Base-by-base conservation (phyloP, 2,329 filamentous ascomycete species). In the Phialophora chinensis region DNA sequence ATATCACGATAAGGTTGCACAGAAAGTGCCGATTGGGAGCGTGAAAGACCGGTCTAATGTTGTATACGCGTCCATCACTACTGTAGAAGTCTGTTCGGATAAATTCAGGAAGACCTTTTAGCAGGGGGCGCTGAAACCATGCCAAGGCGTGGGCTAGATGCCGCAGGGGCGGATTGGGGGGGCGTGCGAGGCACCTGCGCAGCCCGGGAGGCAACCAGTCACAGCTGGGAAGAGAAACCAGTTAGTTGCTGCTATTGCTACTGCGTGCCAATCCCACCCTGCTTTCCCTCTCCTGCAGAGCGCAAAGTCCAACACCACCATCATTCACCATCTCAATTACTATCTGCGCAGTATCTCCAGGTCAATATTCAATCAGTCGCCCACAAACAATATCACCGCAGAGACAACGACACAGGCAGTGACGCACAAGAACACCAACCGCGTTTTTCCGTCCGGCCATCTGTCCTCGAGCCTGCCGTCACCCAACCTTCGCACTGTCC, bases 291-390 rank as follows among this genome's bases (percentile, higher is more conserved):
- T 60, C 44, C 58, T 60, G 49, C 25, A 52, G 49, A 52, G 55
- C 60, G 60, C 66, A 60, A 56, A 56, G 38, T 35, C 68, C 61
- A 66, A 61, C 61, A 65, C 67, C 65, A 66, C 63, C 56, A 60
- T 63, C 62, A 60, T 65, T 56, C 35, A 60, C 62, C 62, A 71
- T 69, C 64, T 71, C 56, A 66, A 67, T 71, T 63, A 59, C 61
- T 66, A 71, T 69, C 66, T 71, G 61, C 65, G 63, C 55, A 33
- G 59, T 59, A 71, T 71, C 60, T 71, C 64, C 25, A 62, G 35
- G 57, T 66, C 47, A 66, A 61, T 61, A 61, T 61, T 31, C 58
- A 60, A 62, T 55, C 66, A 33, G 68, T 63, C 65, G 54, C 59
- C 58, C 58, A 50, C 55, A 44, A 49, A 31, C 54, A 60, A 33